Evolutionary conservation across 2,329 filamentous ascomycete genomes (phyloP).

Genomic region (Claviceps quebecensis): DNA sequence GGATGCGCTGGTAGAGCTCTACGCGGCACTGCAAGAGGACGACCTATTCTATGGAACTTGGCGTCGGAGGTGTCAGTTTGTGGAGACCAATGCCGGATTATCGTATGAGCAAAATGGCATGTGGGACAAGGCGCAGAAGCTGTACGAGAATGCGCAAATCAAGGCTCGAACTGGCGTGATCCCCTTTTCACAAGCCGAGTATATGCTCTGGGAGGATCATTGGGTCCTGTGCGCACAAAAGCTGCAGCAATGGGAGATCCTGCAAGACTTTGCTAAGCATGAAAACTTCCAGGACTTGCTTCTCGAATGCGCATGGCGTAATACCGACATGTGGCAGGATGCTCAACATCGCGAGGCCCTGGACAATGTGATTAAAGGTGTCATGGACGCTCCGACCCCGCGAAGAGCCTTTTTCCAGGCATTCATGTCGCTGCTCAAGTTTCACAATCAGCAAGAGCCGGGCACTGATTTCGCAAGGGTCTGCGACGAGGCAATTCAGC

Average conservation of each 20-base stretch:
- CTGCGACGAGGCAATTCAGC: conserved; percentile 92
- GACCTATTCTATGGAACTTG: conserved; percentile 97
- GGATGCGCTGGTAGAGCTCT: conserved; percentile 88
- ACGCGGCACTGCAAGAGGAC: conserved; percentile 80
- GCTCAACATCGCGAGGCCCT: conserved; percentile 76
- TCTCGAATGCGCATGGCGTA: conserved; percentile 89
- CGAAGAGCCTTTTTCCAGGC: conserved; percentile 93
- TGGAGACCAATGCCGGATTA: conserved; percentile 91
- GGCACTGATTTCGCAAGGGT: conserved; percentile 70
- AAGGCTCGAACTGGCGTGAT: conserved; percentile 94
- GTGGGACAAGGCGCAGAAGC: conserved; percentile 96
- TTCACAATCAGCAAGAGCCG: conserved; percentile 77
- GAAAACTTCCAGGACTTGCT: conserved; percentile 97
- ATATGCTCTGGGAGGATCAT: conserved; percentile 99
- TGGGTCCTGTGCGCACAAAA: conserved; percentile 98
- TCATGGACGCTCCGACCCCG: conserved; percentile 94
- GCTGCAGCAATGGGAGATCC: conserved; percentile 95
- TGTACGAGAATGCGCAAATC: conserved; percentile 94
- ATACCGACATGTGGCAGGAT: conserved; percentile 87
- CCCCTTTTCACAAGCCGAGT: conserved; percentile 90
- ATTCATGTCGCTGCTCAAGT: conserved; percentile 91
- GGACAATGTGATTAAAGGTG: conserved; percentile 86
- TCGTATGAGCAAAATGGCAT: conserved; percentile 98
- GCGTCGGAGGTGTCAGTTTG: conserved; percentile 86
- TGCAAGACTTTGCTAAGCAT: conserved; percentile 95